Base-by-base conservation (phyloP, 495 filamentous ascomycete genomes). In the Cladorrhinum samala region DNA sequence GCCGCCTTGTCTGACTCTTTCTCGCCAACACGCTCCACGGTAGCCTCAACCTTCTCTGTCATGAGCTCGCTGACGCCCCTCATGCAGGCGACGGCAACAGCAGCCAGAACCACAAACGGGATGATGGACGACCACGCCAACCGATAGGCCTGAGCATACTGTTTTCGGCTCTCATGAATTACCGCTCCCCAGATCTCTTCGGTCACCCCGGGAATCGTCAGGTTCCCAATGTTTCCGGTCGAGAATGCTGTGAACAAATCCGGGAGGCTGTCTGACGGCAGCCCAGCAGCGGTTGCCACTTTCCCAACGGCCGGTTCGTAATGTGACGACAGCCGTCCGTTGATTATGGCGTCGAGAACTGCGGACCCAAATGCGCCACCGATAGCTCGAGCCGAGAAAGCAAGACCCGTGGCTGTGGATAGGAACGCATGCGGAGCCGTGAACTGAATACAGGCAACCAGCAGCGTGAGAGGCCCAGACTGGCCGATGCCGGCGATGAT, bases 351-450 rank as follows among this genome's bases (percentile, higher is more conserved):
- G 51, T 75, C 68, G 5, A 81, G 63, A n/a, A 78, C 75, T 2
- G 77, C 77, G 1, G 73, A 77, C 0, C 76, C 77, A 49, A 80
- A 80, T 0, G 78, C 78, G 20, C 77, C 76, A 23, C 77, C 76
- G 50, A 81, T 75, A 19, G 77, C 77, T 25, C 76, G 61, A 9
- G 77, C 76, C 6, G 74, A 77, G 66, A 80, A 79, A 13, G 72
- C 75, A 0, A 81, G 69, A 2, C 77, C 78, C 1, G 78, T 80
- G 0, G 78, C 76, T 1, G 77, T 81, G 6, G 72, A 75, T 19
- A 81, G 69, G 57, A 72, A 79, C 7, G 75, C 72, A 51, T 80
- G 78, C 1, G 78, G 77, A 0, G 77, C 69, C 5, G 75, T 79
- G 61, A 79, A 78, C 60, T 80, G 78, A 18, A 81, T 67, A 46